Conservation (phyloP, 306 rosid genomes). For the Acacia confusa region DNA sequence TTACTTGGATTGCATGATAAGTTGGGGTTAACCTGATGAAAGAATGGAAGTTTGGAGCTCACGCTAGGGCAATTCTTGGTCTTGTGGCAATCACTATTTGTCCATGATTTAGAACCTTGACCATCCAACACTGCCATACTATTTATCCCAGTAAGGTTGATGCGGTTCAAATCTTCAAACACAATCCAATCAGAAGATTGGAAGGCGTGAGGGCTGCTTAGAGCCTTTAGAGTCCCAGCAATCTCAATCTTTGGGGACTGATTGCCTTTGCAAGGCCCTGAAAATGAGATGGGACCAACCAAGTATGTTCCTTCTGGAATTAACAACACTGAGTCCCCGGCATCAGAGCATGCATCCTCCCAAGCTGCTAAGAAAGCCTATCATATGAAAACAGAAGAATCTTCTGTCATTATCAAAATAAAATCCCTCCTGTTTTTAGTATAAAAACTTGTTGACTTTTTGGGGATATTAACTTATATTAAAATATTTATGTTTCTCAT, state of each 20-base stretch:
- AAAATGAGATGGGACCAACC: conserved; percentile 17
- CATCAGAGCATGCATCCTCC: conserved; percentile 24
- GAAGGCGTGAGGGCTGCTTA: neutral
- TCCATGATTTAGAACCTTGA: conserved; percentile 15
- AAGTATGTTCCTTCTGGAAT: conserved; percentile 27
- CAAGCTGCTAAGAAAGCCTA: conserved; percentile 27
- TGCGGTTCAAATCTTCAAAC: neutral
- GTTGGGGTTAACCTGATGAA: neutral
- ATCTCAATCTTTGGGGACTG: conserved; percentile 21
- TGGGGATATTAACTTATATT: too few relatives aligned
- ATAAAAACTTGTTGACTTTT: too few relatives aligned
- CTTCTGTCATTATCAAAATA: neutral
- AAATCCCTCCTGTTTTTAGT: neutral
- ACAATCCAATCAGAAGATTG: conserved; percentile 21
- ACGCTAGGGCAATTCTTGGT: conserved; percentile 12
- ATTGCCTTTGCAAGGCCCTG: conserved; percentile 18
- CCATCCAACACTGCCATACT: conserved; percentile 2
- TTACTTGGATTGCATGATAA: too few relatives aligned
- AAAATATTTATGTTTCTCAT: too few relatives aligned
- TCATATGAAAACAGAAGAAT: neutral
- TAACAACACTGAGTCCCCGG: neutral
- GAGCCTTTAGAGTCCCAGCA: conserved; percentile 16
- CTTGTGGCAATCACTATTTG: neutral
- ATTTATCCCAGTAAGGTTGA: conserved; percentile 9
- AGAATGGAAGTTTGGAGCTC: neutral